These are phyloP conservation scores for Diaporthe amygdali DNA, from an alignment of 2,329 filamentous ascomycete genomes.

Conservation along the genomic window DNA sequence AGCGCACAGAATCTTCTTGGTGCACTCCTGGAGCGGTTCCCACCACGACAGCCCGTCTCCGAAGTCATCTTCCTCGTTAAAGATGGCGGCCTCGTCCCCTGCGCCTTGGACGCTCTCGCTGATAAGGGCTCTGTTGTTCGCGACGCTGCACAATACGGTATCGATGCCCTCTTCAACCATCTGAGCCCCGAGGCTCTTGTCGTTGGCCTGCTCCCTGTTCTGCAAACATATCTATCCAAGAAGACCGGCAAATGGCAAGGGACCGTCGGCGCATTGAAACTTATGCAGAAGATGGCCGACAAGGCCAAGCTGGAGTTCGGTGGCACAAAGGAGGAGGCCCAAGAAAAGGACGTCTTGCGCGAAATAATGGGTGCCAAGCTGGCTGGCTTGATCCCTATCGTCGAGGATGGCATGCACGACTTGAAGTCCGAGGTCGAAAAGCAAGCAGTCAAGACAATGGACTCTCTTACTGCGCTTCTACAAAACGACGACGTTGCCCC, in stretches of 20 bases:
- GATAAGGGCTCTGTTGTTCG: slow-evolving; percentile 90
- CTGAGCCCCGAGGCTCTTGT: slow-evolving; percentile 84
- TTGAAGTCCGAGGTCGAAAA: slow-evolving; percentile 84
- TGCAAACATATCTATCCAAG: slow-evolving; percentile 79
- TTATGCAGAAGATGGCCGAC: slow-evolving; percentile 92
- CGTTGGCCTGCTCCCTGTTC: slow-evolving; percentile 77
- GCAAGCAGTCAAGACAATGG: slow-evolving; percentile 92
- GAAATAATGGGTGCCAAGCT: slow-evolving; percentile 90
- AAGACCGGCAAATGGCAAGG: slow-evolving; percentile 97
- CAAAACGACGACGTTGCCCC: slow-evolving; percentile 97
- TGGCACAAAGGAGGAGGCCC: slow-evolving; percentile 78
- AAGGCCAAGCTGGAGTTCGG: slow-evolving; percentile 88
- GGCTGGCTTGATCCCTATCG: slow-evolving; percentile 85
- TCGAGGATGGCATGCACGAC: slow-evolving; percentile 95
- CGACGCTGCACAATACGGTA: slow-evolving; percentile 90
- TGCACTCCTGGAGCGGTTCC: slow-evolving; percentile 90
- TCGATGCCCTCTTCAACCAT: slow-evolving; percentile 84
- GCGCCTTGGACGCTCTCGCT: slow-evolving; percentile 82
- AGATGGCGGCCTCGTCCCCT: slow-evolving; percentile 73
- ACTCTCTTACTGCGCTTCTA: slow-evolving; percentile 83
- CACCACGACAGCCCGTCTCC: slow-evolving; percentile 74
- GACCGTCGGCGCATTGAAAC: slow-evolving; percentile 81
- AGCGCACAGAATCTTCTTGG: slow-evolving; percentile 94
- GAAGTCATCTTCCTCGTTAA: slow-evolving; percentile 85
- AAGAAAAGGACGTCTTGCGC: slow-evolving; percentile 86